Evolutionary conservation across 345 rosid genomes (phyloP), one percentile per base, ranked within the genome.

Genomic region (Cardamine occulta): DNA sequence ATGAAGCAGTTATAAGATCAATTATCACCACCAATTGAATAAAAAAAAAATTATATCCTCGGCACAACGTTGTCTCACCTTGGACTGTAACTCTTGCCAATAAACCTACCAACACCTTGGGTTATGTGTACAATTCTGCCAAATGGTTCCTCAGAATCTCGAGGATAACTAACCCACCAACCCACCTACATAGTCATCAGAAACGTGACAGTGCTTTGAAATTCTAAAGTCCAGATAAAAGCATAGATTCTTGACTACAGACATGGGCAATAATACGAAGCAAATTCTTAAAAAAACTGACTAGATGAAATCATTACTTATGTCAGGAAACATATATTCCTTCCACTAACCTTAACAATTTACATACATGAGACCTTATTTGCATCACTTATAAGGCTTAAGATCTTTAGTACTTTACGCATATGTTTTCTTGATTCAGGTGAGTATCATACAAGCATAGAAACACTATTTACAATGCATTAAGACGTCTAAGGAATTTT

Each of bases 81-180:
- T 58, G 97, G 96, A 63, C 86, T 88, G 81, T 90, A 94, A 82
- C 93, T 87, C 84, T 82, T 87, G 63, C 88, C 98, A 79, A 91
- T 81, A 83, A 91, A 91, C 85, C 96, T 88, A 66, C 97, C 98
- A 58, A 91, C 83, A 45, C 91, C 88, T 57, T 92, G 96, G 54
- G 93, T 86, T 84, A 94, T 88, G 62, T 79, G 91, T 60, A 94
- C 84, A 66, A 94, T 80, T 80, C 86, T 86, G 8, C 98, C 97
- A 82, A 91, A 91, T 56, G 95, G 97, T 74, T 91, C 95, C 44
- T 86, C 88, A 40, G 93, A 85, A 52, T 84, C 96, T 64, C 85
- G 83, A 35, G 98, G 84, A 76, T 84, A 88, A 72, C 97, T 90
- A 74, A 91, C 96, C 98, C 98, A 94, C 98, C 98, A 94, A 47